Evolutionary conservation across 495 filamentous ascomycete genomes (phyloP), one percentile per base, ranked within the genome.

Genomic region (Neurospora hispaniola): DNA sequence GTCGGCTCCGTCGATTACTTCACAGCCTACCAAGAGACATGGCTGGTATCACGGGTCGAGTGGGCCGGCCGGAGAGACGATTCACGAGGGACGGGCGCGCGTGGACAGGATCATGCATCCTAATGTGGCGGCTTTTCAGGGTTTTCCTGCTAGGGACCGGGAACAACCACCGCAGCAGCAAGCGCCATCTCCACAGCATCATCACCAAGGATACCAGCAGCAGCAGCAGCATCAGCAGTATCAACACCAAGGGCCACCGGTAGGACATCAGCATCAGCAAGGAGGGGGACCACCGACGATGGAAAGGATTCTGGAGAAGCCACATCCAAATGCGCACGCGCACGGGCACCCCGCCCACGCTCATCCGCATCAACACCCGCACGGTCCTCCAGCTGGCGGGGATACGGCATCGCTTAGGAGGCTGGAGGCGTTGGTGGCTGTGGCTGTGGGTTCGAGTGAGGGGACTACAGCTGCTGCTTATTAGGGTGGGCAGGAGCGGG

Each of bases 371-470:
- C 74, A 72, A 16, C 62, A 66, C n/a, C 71, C 18, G 54, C 54
- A 66, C 54, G 54, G 54, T 1, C 54, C 54, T 35, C 54, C 54
- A 73, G n/a, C 54, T 66, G 54, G 54, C 54, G 76, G 74, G 42
- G 82, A 76, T 68, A 42, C 76, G 68, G 76, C 82, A 81, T 74
- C 83, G 80, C 68, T 94, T 89, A 86, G 88, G 70, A 85, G 92
- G 16, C 82, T 97, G 31, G 92, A 97, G 73, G 92, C 93, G 18
- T 87, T 97, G 41, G 94, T 97, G 38, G 94, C 94, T 4, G 93
- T 96, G 71, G 94, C 94, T 10, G 96, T 66, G 14, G 54, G 54
- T 66, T 66, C 94, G 3, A 92, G 91, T 73, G 92, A 97, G 78
- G 89, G 92, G 59, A 88, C 90, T 62, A 86, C 85, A 23, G 84